Conservation (phyloP, 2,329 filamentous ascomycete species). For the Pseudogymnoascus sp. region DNA sequence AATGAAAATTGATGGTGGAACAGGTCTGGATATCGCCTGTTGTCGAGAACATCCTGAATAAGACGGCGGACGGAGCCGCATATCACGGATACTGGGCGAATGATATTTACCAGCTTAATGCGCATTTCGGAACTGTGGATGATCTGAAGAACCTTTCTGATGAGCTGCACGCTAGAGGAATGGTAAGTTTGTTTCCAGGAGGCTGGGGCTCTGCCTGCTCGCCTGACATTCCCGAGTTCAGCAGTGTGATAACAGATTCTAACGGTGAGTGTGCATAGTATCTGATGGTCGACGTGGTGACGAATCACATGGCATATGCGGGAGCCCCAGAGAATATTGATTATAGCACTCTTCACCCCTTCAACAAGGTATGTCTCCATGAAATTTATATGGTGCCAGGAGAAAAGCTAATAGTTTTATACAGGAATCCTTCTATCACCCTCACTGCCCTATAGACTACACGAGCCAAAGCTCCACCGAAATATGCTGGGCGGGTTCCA, state of each 20-base stretch:
- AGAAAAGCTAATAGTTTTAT: neutral
- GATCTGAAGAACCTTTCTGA: slow-evolving; percentile 49
- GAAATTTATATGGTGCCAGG: neutral
- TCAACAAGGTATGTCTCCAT: slow-evolving; percentile 34
- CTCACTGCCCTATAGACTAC: slow-evolving; percentile 49
- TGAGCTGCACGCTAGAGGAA: slow-evolving; percentile 45
- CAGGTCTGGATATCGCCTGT: slow-evolving; percentile 38
- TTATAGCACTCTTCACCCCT: slow-evolving; percentile 43
- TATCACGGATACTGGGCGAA: slow-evolving; percentile 39
- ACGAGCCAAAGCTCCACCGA: slow-evolving; percentile 35
- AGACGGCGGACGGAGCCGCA: slow-evolving; percentile 30
- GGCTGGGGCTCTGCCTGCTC: neutral
- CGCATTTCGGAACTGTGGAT: slow-evolving; percentile 47
- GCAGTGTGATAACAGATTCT: neutral
- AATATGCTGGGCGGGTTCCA: slow-evolving; percentile 42
- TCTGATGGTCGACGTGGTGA: slow-evolving; percentile 52
- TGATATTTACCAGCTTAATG: slow-evolving; percentile 42
- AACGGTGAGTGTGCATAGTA: slow-evolving; percentile 29
- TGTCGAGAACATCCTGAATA: slow-evolving; percentile 30
- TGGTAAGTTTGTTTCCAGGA: slow-evolving; percentile 31
- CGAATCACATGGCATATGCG: slow-evolving; percentile 47
- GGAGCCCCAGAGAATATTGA: slow-evolving; percentile 40
- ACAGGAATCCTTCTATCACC: slow-evolving; percentile 49
- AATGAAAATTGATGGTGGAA: neutral
- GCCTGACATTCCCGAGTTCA: neutral